Evolutionary conservation across 1,139 yeast genomes (phyloP), one percentile per base, ranked within the genome.

Genomic region (Lodderomyces jiufengensis): DNA sequence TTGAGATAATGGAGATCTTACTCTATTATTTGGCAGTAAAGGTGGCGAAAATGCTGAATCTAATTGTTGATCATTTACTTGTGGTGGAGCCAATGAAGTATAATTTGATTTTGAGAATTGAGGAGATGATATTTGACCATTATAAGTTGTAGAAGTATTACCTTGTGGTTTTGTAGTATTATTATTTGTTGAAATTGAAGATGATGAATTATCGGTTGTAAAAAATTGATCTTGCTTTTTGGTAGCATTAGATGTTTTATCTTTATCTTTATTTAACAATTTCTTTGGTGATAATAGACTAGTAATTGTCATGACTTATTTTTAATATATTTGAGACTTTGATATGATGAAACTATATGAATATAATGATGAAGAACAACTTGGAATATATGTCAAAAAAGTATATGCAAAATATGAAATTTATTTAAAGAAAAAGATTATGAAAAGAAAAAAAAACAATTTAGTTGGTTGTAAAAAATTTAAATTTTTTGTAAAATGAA

Each of bases 1-100:
- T 36, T 38, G 41, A 3, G 44, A 39, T 18, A 41, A 38, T 9
- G 44, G 44, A 10, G 44, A 41, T 10, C 36, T 30, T 13, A 32
- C 36, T 18, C 40, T 14, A 15, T 13, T 14, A 13, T 24, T 25
- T 23, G 40, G 37, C 20, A 18, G 20, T 18, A 18, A 5, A 18
- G 5, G 5, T 18, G 20, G 7, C 20, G 36, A 20, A 24, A 21
- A 11, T 24, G 30, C 8, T 18, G 32, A 18, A n/a, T 18, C 27
- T 21, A 16, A 9, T 21, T 31, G 8, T 18, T 18, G 20, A 18
- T 18, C 7, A 21, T 28, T 24, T 20, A 28, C 22, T 16, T 16
- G 31, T 28, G 31, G 31, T 20, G 22, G 22, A 18, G 31, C 24
- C 8, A 12, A 23, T 21, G 16, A 20, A 4, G 11, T 18, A 9